Evolutionary conservation across 83 land plant species (phyloP), one percentile per base, ranked within the genome.

Genomic region (Thuja plicata): DNA sequence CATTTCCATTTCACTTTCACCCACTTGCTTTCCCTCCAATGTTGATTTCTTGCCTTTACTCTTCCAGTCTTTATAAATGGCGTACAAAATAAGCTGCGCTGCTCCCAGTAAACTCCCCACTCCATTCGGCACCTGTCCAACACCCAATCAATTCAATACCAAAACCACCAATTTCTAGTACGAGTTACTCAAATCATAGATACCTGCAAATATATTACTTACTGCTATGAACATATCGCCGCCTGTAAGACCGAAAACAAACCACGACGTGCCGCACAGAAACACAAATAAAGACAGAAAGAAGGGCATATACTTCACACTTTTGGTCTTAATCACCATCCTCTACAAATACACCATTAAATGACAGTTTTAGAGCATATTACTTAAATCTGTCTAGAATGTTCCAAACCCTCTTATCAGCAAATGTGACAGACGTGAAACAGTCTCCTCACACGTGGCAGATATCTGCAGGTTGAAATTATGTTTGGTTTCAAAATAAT

Each of bases 251-350:
- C 94, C 96, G 83, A 34, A 95, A 54, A 93, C 83, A 85, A 95
- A 93, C 94, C 94, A 95, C 10, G 93, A 92, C 0, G 96, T 92
- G 16, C 94, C 94, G 55, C 94, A 92, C 7, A 95, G 76, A 89
- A 95, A 95, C 38, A 92, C 92, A 84, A 93, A 95, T 74, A 95
- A 88, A 4, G 96, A 95, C 85, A 93, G 89, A 88, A 93, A 93
- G 45, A 95, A 95, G 0, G 96, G 94, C 96, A 95, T 95, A 89
- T 70, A 95, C 90, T 93, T 90, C 77, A 95, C 94, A 66, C 96
- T 95, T 88, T 93, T 95, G 8, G 94, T 95, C 66, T 91, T 91
- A 1, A 95, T 92, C 91, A 95, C 94, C 88, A 88, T 11, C 81
- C 93, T 92, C 94, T 94, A 90, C 90, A 92, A 30, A 10, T 16